Conservation (phyloP, 345 rosid species). For the Sonneratia caseolaris region DNA sequence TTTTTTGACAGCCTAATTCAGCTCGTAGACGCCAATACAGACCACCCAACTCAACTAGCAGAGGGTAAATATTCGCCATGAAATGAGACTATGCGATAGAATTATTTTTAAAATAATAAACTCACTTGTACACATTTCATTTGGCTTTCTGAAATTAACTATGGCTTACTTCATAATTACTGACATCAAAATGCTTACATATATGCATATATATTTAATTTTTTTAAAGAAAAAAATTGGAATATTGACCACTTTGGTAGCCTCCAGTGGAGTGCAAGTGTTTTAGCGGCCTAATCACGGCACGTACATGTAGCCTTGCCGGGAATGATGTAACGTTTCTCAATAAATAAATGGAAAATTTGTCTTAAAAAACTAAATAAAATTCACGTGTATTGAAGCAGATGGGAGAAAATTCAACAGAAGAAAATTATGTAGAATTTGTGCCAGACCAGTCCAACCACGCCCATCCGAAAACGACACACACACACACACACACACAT, state of each 20-base stretch:
- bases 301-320: not conserved
- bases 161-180: not conserved
- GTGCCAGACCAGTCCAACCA: not conserved
- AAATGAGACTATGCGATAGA: too few species aligned
- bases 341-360: not conserved
- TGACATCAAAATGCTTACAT: too few species aligned
- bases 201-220: too few species aligned
- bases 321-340: not conserved
- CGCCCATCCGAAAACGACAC: not conserved
- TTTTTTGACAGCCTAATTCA: too few species aligned
- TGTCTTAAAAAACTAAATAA: not conserved
- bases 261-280: not conserved
- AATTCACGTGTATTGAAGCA: not conserved
- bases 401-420: conserved; percentile 1
- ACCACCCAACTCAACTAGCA: too few species aligned
- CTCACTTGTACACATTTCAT: too few species aligned
- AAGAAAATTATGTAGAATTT: not conserved
- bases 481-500: too few species aligned
- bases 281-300: conserved; percentile 6
- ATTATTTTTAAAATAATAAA: too few species aligned
- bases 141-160: not conserved
- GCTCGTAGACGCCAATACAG: too few species aligned
- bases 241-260: not conserved
- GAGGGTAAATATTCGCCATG: too few species aligned
- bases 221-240: not conserved